phyloP scores from a whole-genome alignment of 2,329 filamentous ascomycete species.

The Colletotrichum filicis region DNA sequence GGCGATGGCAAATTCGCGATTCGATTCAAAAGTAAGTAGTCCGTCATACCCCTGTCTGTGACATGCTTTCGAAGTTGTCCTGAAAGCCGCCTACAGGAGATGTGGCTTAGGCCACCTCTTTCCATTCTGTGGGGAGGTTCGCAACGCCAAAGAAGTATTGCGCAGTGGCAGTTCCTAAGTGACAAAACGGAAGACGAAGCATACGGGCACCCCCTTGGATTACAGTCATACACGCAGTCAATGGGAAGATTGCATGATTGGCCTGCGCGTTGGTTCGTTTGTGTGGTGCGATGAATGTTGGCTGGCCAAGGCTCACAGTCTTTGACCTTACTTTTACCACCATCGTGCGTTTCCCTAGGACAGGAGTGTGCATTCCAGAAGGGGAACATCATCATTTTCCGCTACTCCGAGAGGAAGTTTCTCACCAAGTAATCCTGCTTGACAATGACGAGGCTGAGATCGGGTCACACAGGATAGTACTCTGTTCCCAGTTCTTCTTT shows the following conservation, averaged over 20 bases:
- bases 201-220: constrained; percentile 6
- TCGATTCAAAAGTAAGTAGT: background rate
- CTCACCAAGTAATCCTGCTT: background rate
- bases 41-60: background rate
- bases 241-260: background rate
- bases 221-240: background rate
- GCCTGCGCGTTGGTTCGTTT: background rate
- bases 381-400: constrained; percentile 12
- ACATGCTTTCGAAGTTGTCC: constrained; percentile 1
- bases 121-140: constrained; percentile 8
- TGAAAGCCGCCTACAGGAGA: background rate
- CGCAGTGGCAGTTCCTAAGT: background rate
- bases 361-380: constrained; percentile 12
- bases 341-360: constrained; percentile 6
- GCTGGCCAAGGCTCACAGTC: background rate
- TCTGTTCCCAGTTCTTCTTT: background rate
- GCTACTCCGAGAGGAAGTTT: background rate
- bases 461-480: background rate
- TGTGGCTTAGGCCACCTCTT: constrained; percentile 19
- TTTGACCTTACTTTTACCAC: background rate
- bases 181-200: background rate
- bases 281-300: background rate
- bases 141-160: background rate
- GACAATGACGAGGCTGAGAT: background rate
- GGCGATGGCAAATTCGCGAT: background rate